Base-by-base conservation (phyloP, 2,329 filamentous ascomycete species). In the Verticillium alfalfae region DNA sequence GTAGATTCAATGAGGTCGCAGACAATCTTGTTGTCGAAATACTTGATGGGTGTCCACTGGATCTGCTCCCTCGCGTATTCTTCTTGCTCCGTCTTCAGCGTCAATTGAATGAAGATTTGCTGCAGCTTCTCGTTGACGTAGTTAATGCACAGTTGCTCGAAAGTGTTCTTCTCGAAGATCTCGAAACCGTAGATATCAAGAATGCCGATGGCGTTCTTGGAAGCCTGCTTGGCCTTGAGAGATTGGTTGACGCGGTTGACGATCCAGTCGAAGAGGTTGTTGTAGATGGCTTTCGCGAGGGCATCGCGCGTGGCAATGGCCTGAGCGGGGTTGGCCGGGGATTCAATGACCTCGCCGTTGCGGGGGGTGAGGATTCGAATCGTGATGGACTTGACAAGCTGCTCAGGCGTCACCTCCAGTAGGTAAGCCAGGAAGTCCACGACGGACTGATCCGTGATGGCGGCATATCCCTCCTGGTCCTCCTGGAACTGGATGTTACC, bases 61-160 rank as follows among this genome's bases (percentile, higher is more conserved):
- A 99, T 99, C 80, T 98, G 89, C 76, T 99, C 95, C 57, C 91
- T 84, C 16, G 90, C 92, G 71, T 99, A 99, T 75, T 99, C 95
- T 69, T 99, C 95, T 78, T 99, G 95, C 75, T 99, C 95, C 0
- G 95, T 90, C 80, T 97, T 97, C 65, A 99, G 78, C 0, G 95
- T 99, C 69, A 99, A 81, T 76, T 99, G 95, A 68, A 99, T 99
- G 73, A 99, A 99, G 70, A 99, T 98, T 72, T 99, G 95, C 77
- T 99, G 95, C 62, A 99, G 81, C 77, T 99, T 99, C 78, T 99
- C 95, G 76, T 99, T 99, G 72, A 98, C 96, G 72, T 98, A 99
- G 80, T 99, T 99, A 83, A 99, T 99, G 78, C 95, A 99, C 8
- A 99, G 86, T 77, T 99, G 95, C 75, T 99, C 95, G 70, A 99